phyloP scores from a whole-genome alignment of 23 red algal genomes.

The Pyropia yezoensis region DNA sequence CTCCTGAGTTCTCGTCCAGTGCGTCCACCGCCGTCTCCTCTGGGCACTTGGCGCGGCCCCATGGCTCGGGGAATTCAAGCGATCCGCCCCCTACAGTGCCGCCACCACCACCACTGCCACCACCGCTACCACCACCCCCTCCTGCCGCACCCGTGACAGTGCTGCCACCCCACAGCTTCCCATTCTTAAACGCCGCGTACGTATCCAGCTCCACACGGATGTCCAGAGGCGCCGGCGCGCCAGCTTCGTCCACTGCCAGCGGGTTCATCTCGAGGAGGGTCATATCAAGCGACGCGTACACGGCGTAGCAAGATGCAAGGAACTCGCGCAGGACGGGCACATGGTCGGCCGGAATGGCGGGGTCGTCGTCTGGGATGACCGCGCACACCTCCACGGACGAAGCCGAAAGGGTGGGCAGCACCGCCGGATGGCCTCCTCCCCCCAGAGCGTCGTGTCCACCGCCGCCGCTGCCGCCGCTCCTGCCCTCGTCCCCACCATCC shows the following conservation, averaged over 20 bases:
- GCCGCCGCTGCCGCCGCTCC: no score
- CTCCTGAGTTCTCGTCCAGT: conserved; percentile 92
- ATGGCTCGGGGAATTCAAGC: conserved; percentile 92
- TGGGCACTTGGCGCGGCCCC: conserved; percentile 68
- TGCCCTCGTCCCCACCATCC: no score
- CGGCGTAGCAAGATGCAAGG: conserved; percentile 47
- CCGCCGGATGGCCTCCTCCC: neutral
- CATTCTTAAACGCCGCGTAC: conserved; percentile 93
- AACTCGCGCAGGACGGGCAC: conserved; percentile 29
- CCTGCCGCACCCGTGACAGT: no score
- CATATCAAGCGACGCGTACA: conserved; percentile 83
- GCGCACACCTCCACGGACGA: no score
- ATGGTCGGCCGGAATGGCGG: conserved; percentile 2
- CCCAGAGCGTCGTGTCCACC: neutral
- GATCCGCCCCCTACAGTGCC: conserved; percentile 8
- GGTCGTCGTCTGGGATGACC: neutral
- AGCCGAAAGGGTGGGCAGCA: conserved; percentile 23
- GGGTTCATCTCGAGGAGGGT: conserved; percentile 97
- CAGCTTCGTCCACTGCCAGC: conserved; percentile 33
- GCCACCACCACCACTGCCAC: no score
- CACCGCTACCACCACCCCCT: no score
- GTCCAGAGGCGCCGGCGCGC: conserved; percentile 61
- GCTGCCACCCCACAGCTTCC: conserved; percentile 43
- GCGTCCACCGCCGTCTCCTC: conserved; percentile 60
- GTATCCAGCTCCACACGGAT: conserved; percentile 83